A percentile compares a stretch with the other conserved stretches of the same genome.
phyloP scores from a whole-genome alignment of 805 yeast species.

The Lachancea quebecensis region DNA sequence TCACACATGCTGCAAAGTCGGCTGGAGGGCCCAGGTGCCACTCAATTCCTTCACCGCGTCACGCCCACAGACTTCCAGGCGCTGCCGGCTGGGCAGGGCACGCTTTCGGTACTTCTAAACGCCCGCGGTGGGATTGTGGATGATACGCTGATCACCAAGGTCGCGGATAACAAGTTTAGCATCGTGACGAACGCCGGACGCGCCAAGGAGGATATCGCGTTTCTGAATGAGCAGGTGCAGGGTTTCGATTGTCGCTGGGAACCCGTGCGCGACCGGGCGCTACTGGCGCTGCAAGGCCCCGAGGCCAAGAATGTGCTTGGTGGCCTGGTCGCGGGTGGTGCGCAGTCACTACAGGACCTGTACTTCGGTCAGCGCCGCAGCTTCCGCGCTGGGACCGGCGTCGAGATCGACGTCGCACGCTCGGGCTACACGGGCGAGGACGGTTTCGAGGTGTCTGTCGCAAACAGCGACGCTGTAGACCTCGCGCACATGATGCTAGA shows the following conservation, averaged over 20 bases:
- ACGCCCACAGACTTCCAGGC: constrained; percentile 81
- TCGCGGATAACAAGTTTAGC: constrained; percentile 56
- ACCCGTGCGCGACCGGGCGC: constrained; percentile 55
- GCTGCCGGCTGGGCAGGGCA: constrained; percentile 53
- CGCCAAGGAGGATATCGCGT: constrained; percentile 68
- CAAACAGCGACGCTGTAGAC: constrained; percentile 48
- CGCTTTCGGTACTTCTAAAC: constrained; percentile 69
- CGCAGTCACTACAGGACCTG: constrained; percentile 41
- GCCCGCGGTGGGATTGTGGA: constrained; percentile 85
- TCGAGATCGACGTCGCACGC: constrained; percentile 72
- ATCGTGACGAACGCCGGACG: constrained; percentile 97
- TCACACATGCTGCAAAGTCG: constrained; percentile 96
- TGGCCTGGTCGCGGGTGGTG: constrained; percentile 50
- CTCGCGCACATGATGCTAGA: constrained; percentile 55
- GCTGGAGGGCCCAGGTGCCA: constrained; percentile 61
- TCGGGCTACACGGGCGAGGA: constrained; percentile 99
- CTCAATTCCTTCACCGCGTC: constrained; percentile 61
- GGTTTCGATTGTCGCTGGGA: constrained; percentile 32
- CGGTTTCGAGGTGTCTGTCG: constrained; percentile 88
- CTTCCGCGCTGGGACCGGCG: constrained; percentile 33
- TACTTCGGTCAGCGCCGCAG: constrained; percentile 61
- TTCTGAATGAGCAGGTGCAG: constrained; percentile 47
- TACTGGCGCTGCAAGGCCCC: constrained; percentile 93
- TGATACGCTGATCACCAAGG: constrained; percentile 83
- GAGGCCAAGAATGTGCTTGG: constrained; percentile 61